Base-by-base conservation (phyloP, 1,284 basidiomycete species). In the Chalciporus sp. region DNA sequence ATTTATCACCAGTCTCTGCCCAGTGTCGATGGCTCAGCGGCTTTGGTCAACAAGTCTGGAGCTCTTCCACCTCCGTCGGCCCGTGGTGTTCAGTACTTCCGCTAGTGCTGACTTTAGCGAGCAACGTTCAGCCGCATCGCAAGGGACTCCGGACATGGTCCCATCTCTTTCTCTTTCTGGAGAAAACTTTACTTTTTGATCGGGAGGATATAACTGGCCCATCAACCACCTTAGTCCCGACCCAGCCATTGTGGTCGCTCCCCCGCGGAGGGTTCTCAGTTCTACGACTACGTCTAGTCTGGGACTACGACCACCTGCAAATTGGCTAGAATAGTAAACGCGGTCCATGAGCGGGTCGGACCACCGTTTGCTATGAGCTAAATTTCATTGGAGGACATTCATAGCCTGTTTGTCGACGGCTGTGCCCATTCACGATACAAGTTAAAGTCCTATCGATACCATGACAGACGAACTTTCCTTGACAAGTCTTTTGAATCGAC, bases 401-500 rank as follows among this genome's bases (percentile, higher is more conserved):
- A n/a, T n/a, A n/a, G 23, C 23, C 23, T 23, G 33, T 23, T 33
- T 16, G 0, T 17, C 33, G 31, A 46, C 14, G 1, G 26, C 41
- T 14, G 12, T 39, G 12, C 53, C 27, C 17, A 10, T 16, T 35
- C 23, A 14, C 14, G 12, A 6, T 19, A 5, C 16, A 11, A 40
- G 39, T 52, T 40, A 67, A 52, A 67, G 52, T 26, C 69, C 67
- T 16, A 71, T 55, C 11, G 55, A 56, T n/a, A 50, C 59, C 47
- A 68, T 64, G 2, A 57, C 62, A 6, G 64, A 53, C n/a, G 71
- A 59, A 28, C 82, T 80, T 48, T 86, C 82, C 53, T 72, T 74
- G 31, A 82, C 72, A 42, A 89, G 60, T 8, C 53, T 63, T 23
- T 71, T 72, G 59, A 85, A 84, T 49, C 74, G 72, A 52, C 72